Evolutionary conservation across 352 stramenopile species (phyloP), one percentile per base, ranked within the genome.

Genomic region (Globisporangium spiculum): DNA sequence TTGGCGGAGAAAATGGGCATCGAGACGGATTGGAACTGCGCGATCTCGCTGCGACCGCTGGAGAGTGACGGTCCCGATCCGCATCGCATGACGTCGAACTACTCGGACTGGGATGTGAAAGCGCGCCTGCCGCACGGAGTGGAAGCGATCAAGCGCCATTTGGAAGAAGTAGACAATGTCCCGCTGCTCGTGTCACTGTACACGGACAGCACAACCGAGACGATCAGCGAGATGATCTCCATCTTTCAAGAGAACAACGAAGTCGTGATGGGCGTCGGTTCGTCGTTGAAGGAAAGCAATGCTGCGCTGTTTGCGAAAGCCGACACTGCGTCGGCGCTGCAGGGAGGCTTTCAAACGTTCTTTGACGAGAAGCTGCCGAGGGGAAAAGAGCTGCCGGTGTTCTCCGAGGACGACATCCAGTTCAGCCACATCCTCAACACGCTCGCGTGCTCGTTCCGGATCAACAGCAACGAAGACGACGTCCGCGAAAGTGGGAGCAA

Each of bases 11-110:
- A 99, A 75, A 99, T 99, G 96, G 97, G 97, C 54, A 99, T 99
- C 36, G 97, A 99, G 73, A 98, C 98, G 4, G 96, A 98, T 48
- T 99, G 97, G 97, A 99, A 99, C 78, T 99, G 96, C 67, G 97
- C 97, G 1, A 99, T 99, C 65, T 99, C 95, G 14, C 78, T 99
- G 38, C 86, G 96, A 6, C 80, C 96, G 16, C 79, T 99, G 27
- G 89, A 98, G 32, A 91, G 88, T 48, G 94, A 97, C 36, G 88
- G 86, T 0, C 93, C 92, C 2, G 96, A 99, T 72, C 86, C 91
- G 41, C 94, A 98, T 80, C 83, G 97, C 44, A 99, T 99, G 96
- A 98, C 91, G 20, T 98, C 92, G 5, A 96, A 96, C 57, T 99
- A 99, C 77, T 98, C 96, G 26, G 97, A 99, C 75, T 99, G 97